Evolutionary conservation across 1,284 basidiomycete genomes (phyloP).

Genomic region (Fomitopsis pinicola): DNA sequence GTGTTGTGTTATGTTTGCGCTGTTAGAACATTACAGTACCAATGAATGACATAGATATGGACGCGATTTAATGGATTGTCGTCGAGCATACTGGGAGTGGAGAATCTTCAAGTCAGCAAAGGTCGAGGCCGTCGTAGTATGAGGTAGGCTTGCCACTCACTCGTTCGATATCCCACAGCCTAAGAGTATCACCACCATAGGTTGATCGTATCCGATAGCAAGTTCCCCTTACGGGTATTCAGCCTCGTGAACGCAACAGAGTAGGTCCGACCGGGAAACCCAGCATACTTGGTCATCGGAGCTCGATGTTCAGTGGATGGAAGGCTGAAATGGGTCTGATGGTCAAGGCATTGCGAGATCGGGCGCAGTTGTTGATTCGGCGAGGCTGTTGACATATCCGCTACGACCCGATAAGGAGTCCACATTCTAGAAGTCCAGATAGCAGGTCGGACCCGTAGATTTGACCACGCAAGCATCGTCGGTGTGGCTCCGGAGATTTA

Average conservation of each 20-base stretch:
- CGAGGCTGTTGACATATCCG: not conserved
- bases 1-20: not conserved
- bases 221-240: not conserved
- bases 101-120: not conserved
- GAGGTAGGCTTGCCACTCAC: not conserved
- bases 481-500: conserved; percentile 2
- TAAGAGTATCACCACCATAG: not conserved
- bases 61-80: not conserved
- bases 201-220: not conserved
- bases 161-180: not conserved
- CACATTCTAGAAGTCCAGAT: not conserved
- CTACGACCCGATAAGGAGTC: not conserved
- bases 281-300: not conserved
- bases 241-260: not conserved
- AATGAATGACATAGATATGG: not conserved
- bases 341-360: not conserved
- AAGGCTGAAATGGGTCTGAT: not conserved
- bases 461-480: not conserved
- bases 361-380: not conserved
- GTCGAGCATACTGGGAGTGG: not conserved
- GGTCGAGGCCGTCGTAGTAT: not conserved
- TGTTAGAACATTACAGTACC: not conserved
- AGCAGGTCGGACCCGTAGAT: not conserved
- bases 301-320: not conserved
- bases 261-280: not conserved